Base-by-base conservation (phyloP, 768 basidiomycete genomes). In the Daedalea quercina region DNA sequence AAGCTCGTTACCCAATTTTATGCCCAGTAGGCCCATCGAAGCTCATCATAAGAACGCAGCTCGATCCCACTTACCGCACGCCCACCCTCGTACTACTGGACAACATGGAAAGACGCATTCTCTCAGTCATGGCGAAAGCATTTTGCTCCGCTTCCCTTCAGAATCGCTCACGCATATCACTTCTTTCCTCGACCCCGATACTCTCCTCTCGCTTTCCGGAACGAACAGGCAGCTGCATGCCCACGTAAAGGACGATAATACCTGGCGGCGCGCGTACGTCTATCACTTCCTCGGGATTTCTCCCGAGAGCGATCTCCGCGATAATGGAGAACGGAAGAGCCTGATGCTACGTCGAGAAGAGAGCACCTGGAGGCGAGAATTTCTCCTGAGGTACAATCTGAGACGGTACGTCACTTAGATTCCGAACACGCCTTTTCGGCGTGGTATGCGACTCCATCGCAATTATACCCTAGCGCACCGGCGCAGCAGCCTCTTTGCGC, bases 91-190 rank as follows among this genome's bases (percentile, higher is more conserved):
- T 56, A 57, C 54, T 50, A 53, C 37, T 23, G 55, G 50, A 65
- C 76, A 81, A 68, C 62, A 76, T 85, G 84, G 82, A 79, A 73
- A 61, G 63, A 58, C 60, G 45, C 54, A 46, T 33, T 62, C 45
- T 44, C 59, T 63, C 59, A 23, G 57, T 45, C 28, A 50, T 47
- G 33, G 46, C 43, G 31, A 47, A 44, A 35, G 46, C 37, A 59
- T 54, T 33, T 52, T 82, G 52, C 77, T 82, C 63, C 70, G 70
- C 58, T 60, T 88, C 49, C 87, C 89, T 42, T 63, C 73, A 44
- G 89, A 91, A 61, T 84, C 82, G 25, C 85, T 91, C 69, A 81
- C 82, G 28, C 84, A 86, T 52, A 76, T 91, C 69, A 87, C 88
- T 9, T 76, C 86, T 9, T 80, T 82, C 65, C 80, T 91, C 50